Base-by-base conservation (phyloP, 148 eudicot species). In the Spergularia bocconei region DNA sequence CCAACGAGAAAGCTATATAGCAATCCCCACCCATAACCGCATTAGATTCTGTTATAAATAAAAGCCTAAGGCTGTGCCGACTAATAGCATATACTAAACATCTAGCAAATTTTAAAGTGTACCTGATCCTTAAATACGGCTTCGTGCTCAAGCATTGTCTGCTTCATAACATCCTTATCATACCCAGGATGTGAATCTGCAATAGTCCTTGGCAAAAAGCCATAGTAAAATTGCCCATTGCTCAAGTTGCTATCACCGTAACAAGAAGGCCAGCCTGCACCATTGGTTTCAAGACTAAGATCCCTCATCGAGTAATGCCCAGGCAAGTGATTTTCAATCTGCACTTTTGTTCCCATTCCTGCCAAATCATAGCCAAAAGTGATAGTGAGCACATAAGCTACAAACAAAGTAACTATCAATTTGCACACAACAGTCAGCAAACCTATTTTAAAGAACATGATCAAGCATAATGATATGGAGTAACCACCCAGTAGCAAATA, bases 291-390 rank as follows among this genome's bases (percentile, higher is more conserved):
- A 72, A 77, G 88, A 73, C 83, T 90, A 76, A 80, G 87, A 80
- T 88, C 94, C 80, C 88, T 88, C 90, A 87, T 87, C 66, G 93
- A 87, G 80, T 82, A 82, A 85, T 87, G 83, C 70, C 89, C 88
- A 59, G 87, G 88, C 47, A 85, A 73, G 85, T 73, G 82, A 82
- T 86, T 87, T 78, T 93, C 84, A 48, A 84, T 67, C 72, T 93
- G 87, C 67, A 91, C 85, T 70, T 89, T 83, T 71, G 97, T 87
- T 88, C 94, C 95, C 97, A 91, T 91, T 74, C 86, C 96, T 90
- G 87, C 74, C 23, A 72, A 77, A 72, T 29, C 64, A 77, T 13
- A 19, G 23, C 76, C 67, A 78, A 81, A 72, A 64, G 13, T 48
- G 17, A 19, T n/a, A 39, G 55, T 62, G 20, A 70, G 72, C 36